Percentiles rank a stretch among this genome's conserved stretches.
These are phyloP conservation scores for Bruguiera hainesii DNA, from an alignment of 441 rosid species.

Conservation along the genomic window DNA sequence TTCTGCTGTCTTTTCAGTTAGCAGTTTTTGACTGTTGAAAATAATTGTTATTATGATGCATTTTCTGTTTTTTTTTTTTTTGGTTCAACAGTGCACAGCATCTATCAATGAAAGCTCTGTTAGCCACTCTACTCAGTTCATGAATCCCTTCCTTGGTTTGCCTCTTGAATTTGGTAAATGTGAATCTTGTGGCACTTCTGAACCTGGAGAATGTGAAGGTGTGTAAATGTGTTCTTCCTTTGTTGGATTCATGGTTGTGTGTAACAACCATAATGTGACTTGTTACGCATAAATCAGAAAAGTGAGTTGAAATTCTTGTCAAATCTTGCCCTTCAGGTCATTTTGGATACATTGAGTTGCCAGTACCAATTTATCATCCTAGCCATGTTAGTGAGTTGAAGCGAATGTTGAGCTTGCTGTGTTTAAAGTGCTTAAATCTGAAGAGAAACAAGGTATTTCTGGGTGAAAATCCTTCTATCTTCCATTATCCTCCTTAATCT, in stretches of 20 bases:
- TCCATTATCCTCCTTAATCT: neutral
- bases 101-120: conserved; percentile 70
- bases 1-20: neutral
- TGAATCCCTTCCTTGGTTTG: conserved; percentile 86
- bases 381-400: conserved; percentile 74
- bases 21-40: conserved; percentile 1
- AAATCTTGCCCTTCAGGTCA: conserved; percentile 62
- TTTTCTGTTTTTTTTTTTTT: conserved; percentile 7
- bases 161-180: conserved; percentile 94
- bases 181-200: conserved; percentile 89
- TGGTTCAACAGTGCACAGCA: conserved; percentile 50
- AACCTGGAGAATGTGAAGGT: conserved; percentile 91
- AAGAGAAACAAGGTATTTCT: conserved; percentile 61
- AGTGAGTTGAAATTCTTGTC: conserved; percentile 9
- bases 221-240: conserved; percentile 15
- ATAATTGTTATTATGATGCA: neutral
- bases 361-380: conserved; percentile 88
- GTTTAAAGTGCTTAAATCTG: conserved; percentile 87
- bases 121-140: conserved; percentile 71
- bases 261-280: neutral
- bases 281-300: neutral
- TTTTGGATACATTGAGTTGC: conserved; percentile 86
- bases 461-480: neutral
- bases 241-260: neutral
- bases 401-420: conserved; percentile 68